A percentile compares a stretch with the other conserved stretches of the same genome.
phyloP scores from a whole-genome alignment of 345 rosid genomes.

The Streptanthus diversifolius region DNA sequence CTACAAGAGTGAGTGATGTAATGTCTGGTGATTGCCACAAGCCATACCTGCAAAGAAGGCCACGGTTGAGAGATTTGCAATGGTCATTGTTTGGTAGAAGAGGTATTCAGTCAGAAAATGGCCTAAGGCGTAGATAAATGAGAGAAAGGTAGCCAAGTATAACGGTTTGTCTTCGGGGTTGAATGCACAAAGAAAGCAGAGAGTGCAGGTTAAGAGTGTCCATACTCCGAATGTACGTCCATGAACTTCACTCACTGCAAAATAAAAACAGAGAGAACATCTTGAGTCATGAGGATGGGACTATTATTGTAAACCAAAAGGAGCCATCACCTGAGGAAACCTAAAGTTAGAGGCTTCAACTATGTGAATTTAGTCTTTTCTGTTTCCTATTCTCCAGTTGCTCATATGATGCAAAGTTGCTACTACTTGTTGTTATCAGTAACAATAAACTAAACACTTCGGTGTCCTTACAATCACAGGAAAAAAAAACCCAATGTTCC shows the following conservation, averaged over 20 bases:
- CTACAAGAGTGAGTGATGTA: conserved; percentile 10
- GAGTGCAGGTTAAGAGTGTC: conserved; percentile 93
- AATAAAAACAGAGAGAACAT: neutral
- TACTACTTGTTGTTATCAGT: neutral
- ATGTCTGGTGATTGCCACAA: neutral
- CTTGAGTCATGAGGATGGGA: neutral
- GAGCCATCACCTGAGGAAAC: neutral
- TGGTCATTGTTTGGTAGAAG: conserved; percentile 72
- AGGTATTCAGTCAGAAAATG: conserved; percentile 84
- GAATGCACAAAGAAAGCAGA: conserved; percentile 89
- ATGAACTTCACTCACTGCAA: conserved; percentile 93
- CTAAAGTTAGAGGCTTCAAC: neutral
- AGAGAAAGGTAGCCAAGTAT: conserved; percentile 74
- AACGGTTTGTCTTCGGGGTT: conserved; percentile 78
- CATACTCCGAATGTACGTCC: conserved; percentile 96
- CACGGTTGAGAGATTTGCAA: conserved; percentile 69
- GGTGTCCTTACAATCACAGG: conserved; percentile 7
- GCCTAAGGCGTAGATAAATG: conserved; percentile 79
- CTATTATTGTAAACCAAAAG: neutral
- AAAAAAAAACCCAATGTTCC: neutral
- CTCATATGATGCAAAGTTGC: neutral
- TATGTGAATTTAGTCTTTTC: neutral
- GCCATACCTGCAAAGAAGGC: conserved; percentile 74
- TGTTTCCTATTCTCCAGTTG: neutral
- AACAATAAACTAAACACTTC: neutral